Evolutionary conservation across 164 flowering plant genomes (phyloP), one percentile per base, ranked within the genome.

Genomic region (Chimonanthus praecox): DNA sequence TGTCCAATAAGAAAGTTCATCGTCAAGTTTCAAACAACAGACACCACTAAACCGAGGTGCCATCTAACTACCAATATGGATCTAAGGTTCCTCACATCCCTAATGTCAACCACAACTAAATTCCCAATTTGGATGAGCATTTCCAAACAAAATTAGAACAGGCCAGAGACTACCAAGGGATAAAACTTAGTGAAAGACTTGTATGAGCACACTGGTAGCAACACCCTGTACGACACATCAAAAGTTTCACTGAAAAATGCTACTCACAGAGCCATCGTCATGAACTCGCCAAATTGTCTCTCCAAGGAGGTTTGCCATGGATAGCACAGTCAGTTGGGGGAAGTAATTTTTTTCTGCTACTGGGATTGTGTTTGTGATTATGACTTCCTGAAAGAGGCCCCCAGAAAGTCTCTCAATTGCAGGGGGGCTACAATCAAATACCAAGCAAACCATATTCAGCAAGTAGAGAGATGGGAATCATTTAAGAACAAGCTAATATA

Each of bases 251-350:
- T 75, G 84, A 76, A 87, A 89, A 71, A 89, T 85, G 81, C 89
- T 87, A 80, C 92, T 89, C 71, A 88, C 89, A 15, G 95, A 90
- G 71, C 80, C 80, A 73, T 91, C 92, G 75, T 86, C 94, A 61
- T 90, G 94, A 67, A 93, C 85, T 33, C 94, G 92, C 92, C 89
- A 86, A 47, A 93, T 91, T 1, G 97, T 87, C 78, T 92, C 98
- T 6, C 92, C 97, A 81, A 91, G 75, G 7, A 93, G 80, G 78
- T 90, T 90, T 63, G 97, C 98, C 3, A 91, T 92, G 0, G 97
- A 87, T 10, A 93, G 85, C 43, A 91, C 85, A 3, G 97, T 93
- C 73, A 91, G 74, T 80, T 93, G 94, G 0, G 97, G 92, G 79
- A 94, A 94, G 79, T 88, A 84, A 76, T 92, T 89, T 80, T 89